phyloP scores from a whole-genome alignment of 805 yeast species.

The Yarrowia osloensis region DNA sequence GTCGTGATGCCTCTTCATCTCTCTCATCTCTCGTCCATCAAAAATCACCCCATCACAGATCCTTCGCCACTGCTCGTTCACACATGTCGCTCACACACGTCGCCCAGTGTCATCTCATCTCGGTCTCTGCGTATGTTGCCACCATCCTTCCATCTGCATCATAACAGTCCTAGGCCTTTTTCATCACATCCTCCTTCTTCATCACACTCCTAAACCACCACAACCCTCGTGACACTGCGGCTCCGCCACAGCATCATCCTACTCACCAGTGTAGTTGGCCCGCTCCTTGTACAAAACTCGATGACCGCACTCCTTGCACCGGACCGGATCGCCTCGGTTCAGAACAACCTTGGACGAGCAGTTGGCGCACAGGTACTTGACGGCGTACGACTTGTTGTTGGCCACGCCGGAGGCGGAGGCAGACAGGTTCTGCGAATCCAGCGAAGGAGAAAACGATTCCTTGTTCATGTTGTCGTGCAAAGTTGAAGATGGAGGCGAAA shows the following conservation, averaged over 20 bases:
- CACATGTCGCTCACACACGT: too few species aligned
- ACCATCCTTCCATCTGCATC: too few species aligned
- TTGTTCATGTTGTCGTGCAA: slow-evolving; percentile 35
- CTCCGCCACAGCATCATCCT: background rate
- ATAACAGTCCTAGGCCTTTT: too few species aligned
- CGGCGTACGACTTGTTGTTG: slow-evolving; percentile 73
- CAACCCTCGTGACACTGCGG: too few species aligned
- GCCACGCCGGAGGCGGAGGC: slow-evolving; percentile 84
- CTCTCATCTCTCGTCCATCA: too few species aligned
- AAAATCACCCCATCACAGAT: too few species aligned
- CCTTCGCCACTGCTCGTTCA: too few species aligned
- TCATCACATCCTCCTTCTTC: too few species aligned
- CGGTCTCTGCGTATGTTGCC: too few species aligned
- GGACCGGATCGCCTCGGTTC: slow-evolving; percentile 91
- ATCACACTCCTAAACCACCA: too few species aligned
- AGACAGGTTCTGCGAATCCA: slow-evolving; percentile 39
- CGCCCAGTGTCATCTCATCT: too few species aligned
- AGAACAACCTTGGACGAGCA: slow-evolving; percentile 88
- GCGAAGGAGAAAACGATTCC: slow-evolving; percentile 45
- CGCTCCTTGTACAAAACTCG: slow-evolving; percentile 96
- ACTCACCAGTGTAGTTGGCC: slow-evolving; percentile 89
- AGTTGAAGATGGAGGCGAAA: background rate
- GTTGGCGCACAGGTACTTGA: slow-evolving; percentile 92
- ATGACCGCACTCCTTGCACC: slow-evolving; percentile 98
- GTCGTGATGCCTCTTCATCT: too few species aligned